Evolutionary conservation across 495 filamentous ascomycete genomes (phyloP), one percentile per base, ranked within the genome.

Genomic region (Xylaria flabelliformis): DNA sequence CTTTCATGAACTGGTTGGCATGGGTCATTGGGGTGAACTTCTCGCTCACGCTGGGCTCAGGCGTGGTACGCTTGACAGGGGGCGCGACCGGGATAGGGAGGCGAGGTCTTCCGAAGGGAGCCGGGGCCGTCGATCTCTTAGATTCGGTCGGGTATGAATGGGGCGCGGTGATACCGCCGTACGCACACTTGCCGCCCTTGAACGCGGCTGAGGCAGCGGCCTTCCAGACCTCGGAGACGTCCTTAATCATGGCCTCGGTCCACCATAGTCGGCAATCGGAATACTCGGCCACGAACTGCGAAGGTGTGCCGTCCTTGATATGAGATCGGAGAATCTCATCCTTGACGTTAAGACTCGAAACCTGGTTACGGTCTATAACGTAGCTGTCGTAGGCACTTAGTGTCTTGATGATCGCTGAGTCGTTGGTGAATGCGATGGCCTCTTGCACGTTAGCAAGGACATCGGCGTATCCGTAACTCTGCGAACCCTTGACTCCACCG

Each of bases 401-500:
- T 72, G 89, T 87, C 55, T 85, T 70, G n/a, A 85, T 80, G 41
- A 77, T 39, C 19, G 32, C 71, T 29, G 80, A 80, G 32, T 79
- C 74, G 29, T 81, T 71, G 48, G 82, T 79, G 66, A 66, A 76
- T 2, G 59, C 64, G 10, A 74, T 67, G 29, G 81, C 82, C 56
- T 76, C 74, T 56, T 80, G 76, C 21, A 81, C 77, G 44, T 80
- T 76, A 53, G 82, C 79, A 21, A 83, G 67, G 2, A 73, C 68
- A 19, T 75, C 74, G 0, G 29, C 71, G 41, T 76, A 74, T 17
- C 71, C 73, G 64, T 80, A 78, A 36, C 68, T 76, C 67, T 82
- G 83, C 19, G 77, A 77, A 19, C 90, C 90, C 76, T 90, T 90
- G 0, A 87, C 85, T 24, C 87, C 87, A 10, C 90, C 90, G 12